phyloP scores from a whole-genome alignment of 805 yeast species.

The Ogataea corticis region DNA sequence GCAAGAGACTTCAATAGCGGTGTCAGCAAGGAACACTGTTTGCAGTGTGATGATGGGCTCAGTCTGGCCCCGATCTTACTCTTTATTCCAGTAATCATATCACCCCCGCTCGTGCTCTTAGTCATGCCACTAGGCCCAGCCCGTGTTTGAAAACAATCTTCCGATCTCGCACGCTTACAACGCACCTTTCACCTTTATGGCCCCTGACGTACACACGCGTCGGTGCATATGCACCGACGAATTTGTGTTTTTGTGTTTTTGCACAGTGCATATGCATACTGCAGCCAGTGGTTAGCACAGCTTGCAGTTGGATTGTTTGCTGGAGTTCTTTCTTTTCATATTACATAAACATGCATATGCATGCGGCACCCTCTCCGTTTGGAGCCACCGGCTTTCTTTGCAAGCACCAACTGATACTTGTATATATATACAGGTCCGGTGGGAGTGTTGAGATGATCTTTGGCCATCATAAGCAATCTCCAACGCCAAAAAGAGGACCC shows the following conservation, averaged over 20 bases:
- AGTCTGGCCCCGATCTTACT: no score
- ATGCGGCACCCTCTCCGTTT: conserved; percentile 1
- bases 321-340: neutral
- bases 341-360: conserved; percentile 2
- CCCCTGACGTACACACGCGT: conserved; percentile 5
- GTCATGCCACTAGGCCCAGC: no score
- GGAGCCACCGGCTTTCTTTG: neutral
- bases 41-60: no score
- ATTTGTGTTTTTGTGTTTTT: neutral
- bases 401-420: neutral
- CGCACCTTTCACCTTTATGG: neutral
- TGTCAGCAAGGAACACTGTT: neutral
- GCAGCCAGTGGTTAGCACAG: neutral
- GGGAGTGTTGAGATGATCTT: neutral
- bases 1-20: neutral
- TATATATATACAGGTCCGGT: conserved; percentile 1
- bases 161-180: neutral
- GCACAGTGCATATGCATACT: neutral
- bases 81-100: no score
- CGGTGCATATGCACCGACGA: conserved; percentile 9
- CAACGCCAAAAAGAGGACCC: neutral
- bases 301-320: neutral
- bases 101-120: no score
- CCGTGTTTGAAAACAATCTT: neutral
- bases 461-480: neutral